phyloP scores from a whole-genome alignment of 140 eudicot genomes.

The Flaveria floridana region DNA sequence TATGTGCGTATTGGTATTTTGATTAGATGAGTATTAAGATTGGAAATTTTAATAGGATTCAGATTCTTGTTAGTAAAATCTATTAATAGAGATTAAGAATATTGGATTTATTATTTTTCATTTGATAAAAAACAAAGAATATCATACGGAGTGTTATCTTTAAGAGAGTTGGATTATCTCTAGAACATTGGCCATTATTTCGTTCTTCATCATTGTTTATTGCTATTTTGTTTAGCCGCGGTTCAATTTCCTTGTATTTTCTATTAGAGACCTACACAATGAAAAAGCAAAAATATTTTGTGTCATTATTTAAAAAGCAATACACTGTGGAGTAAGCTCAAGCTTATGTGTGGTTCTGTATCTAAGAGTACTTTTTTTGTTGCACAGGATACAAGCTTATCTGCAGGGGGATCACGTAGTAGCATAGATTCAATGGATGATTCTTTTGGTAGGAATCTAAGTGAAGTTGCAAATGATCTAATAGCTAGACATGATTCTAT shows the following conservation, averaged over 20 bases:
- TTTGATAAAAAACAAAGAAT: neutral
- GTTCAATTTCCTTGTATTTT: neutral
- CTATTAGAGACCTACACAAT: neutral
- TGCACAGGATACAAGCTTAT: slow-evolving; percentile 61
- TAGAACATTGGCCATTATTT: neutral
- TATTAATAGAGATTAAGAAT: neutral
- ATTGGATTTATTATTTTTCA: neutral
- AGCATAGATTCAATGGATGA: slow-evolving; percentile 67
- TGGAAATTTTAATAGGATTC: neutral
- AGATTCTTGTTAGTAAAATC: slow-evolving; percentile 12
- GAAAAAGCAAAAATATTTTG: neutral
- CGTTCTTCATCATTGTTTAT: neutral
- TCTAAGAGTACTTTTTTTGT: slow-evolving; percentile 29
- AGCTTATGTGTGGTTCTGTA: slow-evolving; percentile 6
- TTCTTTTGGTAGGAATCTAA: slow-evolving; percentile 49
- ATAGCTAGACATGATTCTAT: slow-evolving; percentile 53
- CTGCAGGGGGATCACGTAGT: slow-evolving; percentile 48
- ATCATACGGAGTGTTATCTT: neutral
- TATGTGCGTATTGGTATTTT: slow-evolving; percentile 6
- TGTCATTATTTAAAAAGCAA: neutral
- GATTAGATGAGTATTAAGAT: neutral
- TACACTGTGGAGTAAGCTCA: slow-evolving; percentile 12
- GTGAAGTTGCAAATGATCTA: slow-evolving; percentile 34
- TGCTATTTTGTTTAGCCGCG: neutral
- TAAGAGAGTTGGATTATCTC: neutral